Base-by-base conservation (phyloP, 2,329 filamentous ascomycete genomes). In the Cladophialophora psammophila region DNA sequence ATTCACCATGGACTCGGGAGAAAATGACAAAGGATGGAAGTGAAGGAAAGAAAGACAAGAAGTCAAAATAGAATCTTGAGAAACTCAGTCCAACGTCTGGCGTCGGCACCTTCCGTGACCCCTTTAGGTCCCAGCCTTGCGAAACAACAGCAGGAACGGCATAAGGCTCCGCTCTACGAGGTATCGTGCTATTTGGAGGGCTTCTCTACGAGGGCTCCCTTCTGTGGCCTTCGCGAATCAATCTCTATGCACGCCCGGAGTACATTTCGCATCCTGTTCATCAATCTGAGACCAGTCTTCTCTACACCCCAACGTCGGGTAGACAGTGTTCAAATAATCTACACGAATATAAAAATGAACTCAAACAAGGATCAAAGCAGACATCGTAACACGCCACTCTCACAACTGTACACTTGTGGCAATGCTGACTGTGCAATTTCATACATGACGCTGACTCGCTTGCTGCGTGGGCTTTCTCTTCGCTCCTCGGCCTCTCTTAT, bases 321-420 rank as follows among this genome's bases (percentile, higher is more conserved):
- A 53, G 45, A 64, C 54, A 42, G 45, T 59, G 38, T 64, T 64
- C 55, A 64, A 48, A 54, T 56, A 64, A 59, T 64, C 38, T 61
- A 61, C 59, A 52, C 59, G 45, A 61, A 61, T 35, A 53, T 13
- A 61, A 10, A 52, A 36, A 60, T 38, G 31, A 53, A 61, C 48
- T 53, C 20, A 42, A 36, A 40, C 38, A 59, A 60, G 32, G n/a
- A 53, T 36, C 32, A 53, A 61, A 52, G 36, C 34, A 35, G 35
- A 53, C 59, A 61, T 61, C 59, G 59, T 61, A 52, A 50, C 45
- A 10, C 26, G 18, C 26, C 45, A 50, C 45, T 50, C 45, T 48
- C 45, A 50, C 45, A 26, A 61, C 42, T 61, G 45, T 50, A 61
- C 59, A 61, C 59, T 38, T 38, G n/a, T 61, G 45, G 59, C 45